A percentile compares a stretch with the other conserved stretches of the same genome.
phyloP scores from a whole-genome alignment of 225 moss, liverwort and hornwort species.

The Marchantia paleacea region DNA sequence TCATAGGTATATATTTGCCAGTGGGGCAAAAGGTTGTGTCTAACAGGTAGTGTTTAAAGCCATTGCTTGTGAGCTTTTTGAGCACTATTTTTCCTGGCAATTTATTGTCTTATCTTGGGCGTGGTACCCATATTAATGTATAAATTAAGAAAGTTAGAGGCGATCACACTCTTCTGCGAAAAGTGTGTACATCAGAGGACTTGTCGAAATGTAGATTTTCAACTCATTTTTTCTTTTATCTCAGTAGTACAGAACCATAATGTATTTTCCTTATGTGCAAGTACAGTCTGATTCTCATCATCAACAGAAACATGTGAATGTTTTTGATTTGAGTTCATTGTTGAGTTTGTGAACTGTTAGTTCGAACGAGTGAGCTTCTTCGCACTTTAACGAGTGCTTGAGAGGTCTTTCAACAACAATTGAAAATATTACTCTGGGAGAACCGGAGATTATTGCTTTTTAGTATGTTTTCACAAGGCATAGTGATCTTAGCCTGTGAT shows the following conservation, averaged over 20 bases:
- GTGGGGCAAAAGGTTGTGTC: constrained; percentile 16
- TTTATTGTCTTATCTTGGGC: constrained; percentile 15
- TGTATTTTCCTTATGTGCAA: not conserved
- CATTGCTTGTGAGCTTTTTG: constrained; percentile 22
- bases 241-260: not conserved
- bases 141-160: constrained; percentile 17
- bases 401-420: too few species aligned
- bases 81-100: constrained; percentile 17
- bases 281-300: constrained; percentile 16
- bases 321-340: too few species aligned
- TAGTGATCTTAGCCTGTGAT: too few species aligned
- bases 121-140: constrained; percentile 27
- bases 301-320: not conserved
- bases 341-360: too few species aligned
- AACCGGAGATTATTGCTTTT: too few species aligned
- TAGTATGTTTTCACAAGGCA: too few species aligned
- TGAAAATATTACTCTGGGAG: too few species aligned
- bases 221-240: constrained; percentile 1
- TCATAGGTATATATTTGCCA: constrained; percentile 13
- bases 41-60: constrained; percentile 15
- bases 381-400: too few species aligned
- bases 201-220: constrained; percentile 17
- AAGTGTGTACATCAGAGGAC: constrained; percentile 8
- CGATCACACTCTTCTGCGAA: not conserved
- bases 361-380: too few species aligned